A percentile compares a stretch with the other conserved stretches of the same genome.
Evolutionary conservation across 2,329 filamentous ascomycete genomes (phyloP).

Genomic region (Paecilomyces fulvus): DNA sequence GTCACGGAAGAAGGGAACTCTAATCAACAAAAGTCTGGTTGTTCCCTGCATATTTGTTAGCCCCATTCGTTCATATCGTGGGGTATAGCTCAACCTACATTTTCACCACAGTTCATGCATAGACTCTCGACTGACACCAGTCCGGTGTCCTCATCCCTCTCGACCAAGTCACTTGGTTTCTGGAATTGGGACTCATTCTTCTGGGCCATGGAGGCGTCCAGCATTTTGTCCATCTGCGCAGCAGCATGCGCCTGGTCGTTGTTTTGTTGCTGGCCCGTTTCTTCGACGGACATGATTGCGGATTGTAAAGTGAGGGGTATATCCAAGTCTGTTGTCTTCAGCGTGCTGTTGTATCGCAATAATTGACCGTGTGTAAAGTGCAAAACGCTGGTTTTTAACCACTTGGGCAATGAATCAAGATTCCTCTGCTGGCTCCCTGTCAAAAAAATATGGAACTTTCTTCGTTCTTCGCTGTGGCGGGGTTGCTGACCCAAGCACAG

Average conservation of each 20-base stretch:
- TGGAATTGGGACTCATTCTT: slow-evolving; percentile 25
- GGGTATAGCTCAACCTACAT: slow-evolving; percentile 42
- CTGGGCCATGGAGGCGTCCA: slow-evolving; percentile 7
- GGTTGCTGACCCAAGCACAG: background rate
- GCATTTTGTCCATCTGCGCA: slow-evolving; percentile 7
- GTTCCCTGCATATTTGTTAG: slow-evolving; percentile 52
- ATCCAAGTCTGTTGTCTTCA: background rate
- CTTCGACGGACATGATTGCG: slow-evolving; percentile 6
- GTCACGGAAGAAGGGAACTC: slow-evolving; percentile 95
- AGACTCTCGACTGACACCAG: slow-evolving; percentile 55
- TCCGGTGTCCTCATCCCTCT: slow-evolving; percentile 33
- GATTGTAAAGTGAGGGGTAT: background rate
- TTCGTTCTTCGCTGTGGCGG: slow-evolving; percentile 7
- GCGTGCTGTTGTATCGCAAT: background rate
- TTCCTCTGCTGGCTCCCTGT: background rate
- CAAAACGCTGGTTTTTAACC: background rate
- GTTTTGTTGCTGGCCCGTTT: slow-evolving; percentile 1
- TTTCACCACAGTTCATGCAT: slow-evolving; percentile 78
- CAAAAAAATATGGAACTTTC: slow-evolving; percentile 9
- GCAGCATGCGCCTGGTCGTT: slow-evolving; percentile 3
- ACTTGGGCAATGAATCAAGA: background rate
- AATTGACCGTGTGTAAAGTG: background rate
- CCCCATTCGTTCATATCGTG: slow-evolving; percentile 1
- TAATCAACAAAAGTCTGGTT: slow-evolving; percentile 79
- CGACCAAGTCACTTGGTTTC: slow-evolving; percentile 30